These are phyloP conservation scores for Pleurotus platypus DNA, from an alignment of 768 basidiomycete genomes.

Conservation along the genomic window DNA sequence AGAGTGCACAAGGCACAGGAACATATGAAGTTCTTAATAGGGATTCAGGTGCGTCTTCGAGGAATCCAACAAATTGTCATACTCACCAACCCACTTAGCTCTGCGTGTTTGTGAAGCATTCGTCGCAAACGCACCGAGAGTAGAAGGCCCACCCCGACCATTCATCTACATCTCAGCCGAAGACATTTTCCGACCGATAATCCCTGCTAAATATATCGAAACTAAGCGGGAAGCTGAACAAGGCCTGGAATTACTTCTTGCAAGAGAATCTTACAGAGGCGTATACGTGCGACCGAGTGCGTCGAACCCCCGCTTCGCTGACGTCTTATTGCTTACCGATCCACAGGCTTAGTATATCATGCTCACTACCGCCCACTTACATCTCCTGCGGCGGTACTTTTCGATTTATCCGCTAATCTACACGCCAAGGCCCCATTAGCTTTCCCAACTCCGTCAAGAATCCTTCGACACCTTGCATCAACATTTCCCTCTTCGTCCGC, in stretches of 20 bases:
- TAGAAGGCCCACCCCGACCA: constrained; percentile 40
- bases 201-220: constrained; percentile 84
- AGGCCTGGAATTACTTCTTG: constrained; percentile 53
- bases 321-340: constrained; percentile 11
- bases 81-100: constrained; percentile 34
- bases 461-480: constrained; percentile 53
- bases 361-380: constrained; percentile 89
- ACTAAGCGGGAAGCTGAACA: constrained; percentile 93
- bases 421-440: constrained; percentile 57
- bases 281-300: constrained; percentile 89
- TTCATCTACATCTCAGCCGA: constrained; percentile 97
- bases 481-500: constrained; percentile 25
- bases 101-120: constrained; percentile 78
- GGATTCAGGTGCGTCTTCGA: constrained; percentile 69
- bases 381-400: constrained; percentile 76
- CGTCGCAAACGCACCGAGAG: constrained; percentile 37
- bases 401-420: constrained; percentile 75
- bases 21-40: constrained; percentile 84
- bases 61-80: constrained; percentile 5
- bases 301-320: constrained; percentile 22
- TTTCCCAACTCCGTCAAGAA: constrained; percentile 60
- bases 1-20: constrained; percentile 26
- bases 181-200: constrained; percentile 84
- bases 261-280: constrained; percentile 49
- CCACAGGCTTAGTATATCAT: constrained; percentile 89